Percentiles rank a stretch among this genome's conserved stretches.
Conservation (phyloP, 2,329 filamentous ascomycete genomes). For the Pseudohalonectria lignicola region DNA sequence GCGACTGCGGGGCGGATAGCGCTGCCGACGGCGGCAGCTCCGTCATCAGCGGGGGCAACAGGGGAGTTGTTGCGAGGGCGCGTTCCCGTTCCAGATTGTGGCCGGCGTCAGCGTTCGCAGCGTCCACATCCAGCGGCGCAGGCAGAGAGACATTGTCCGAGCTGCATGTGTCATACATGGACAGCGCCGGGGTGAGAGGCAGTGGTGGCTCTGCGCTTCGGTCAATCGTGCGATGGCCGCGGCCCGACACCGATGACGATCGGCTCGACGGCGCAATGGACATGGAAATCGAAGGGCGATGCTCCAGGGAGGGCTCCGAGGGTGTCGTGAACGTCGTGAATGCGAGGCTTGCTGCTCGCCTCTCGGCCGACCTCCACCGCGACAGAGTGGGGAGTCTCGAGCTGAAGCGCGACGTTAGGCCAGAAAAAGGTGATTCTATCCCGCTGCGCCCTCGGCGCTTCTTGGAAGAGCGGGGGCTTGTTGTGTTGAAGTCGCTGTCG, state of each 20-base stretch:
- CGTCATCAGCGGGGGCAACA: constrained; percentile 72
- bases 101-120: constrained; percentile 32
- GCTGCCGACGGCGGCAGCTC: constrained; percentile 30
- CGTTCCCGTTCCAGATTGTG: constrained; percentile 46
- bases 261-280: constrained; percentile 62
- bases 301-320: constrained; percentile 77
- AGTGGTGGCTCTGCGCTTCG: constrained; percentile 38
- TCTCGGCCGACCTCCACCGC: constrained; percentile 33
- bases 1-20: constrained; percentile 55
- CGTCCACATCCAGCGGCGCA: constrained; percentile 38
- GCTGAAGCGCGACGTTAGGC: constrained; percentile 54
- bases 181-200: constrained; percentile 51
- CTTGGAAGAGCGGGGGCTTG: constrained; percentile 34
- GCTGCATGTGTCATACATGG: constrained; percentile 52
- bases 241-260: constrained; percentile 65
- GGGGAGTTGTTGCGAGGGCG: constrained; percentile 62
- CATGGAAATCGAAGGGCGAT: constrained; percentile 52
- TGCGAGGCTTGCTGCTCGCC: constrained; percentile 32
- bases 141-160: constrained; percentile 40
- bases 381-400: constrained; percentile 45
- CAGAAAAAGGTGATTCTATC: constrained; percentile 49
- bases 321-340: constrained; percentile 56
- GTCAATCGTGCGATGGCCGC: constrained; percentile 33
- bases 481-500: constrained; percentile 44
- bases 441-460: constrained; percentile 39